phyloP scores from a whole-genome alignment of 1,139 yeast genomes.

The Yamadazyma blattariae region DNA sequence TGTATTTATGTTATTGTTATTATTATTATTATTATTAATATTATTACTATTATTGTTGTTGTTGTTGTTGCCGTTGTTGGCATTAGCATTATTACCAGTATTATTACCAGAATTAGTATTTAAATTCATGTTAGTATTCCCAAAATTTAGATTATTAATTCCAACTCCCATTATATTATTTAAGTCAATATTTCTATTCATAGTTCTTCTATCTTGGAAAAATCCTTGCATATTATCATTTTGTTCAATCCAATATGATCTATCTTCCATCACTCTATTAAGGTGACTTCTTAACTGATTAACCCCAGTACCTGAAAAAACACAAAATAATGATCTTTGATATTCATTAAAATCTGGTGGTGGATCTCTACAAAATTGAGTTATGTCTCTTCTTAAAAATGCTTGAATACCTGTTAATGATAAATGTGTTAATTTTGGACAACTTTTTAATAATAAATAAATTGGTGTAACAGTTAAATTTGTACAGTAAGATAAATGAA shows the following conservation, averaged over 20 bases:
- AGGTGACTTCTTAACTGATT: conserved; percentile 64
- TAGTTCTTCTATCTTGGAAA: conserved; percentile 28
- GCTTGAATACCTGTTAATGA: conserved; percentile 88
- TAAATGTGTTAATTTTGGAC: conserved; percentile 85
- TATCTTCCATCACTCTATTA: conserved; percentile 42
- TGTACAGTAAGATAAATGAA: conserved; percentile 89
- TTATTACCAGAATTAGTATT: background rate
- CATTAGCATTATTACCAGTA: background rate
- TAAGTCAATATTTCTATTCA: conserved; percentile 7
- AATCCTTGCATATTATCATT: conserved; percentile 32
- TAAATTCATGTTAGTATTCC: background rate
- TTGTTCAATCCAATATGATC: conserved; percentile 40
- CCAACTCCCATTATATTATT: conserved; percentile 3
- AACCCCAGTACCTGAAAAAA: conserved; percentile 90
- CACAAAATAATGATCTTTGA: conserved; percentile 87
- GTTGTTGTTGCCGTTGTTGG: background rate
- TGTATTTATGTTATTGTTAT: background rate
- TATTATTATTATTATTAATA: conserved; percentile 1
- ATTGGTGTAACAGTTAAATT: conserved; percentile 72
- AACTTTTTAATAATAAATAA: conserved; percentile 68
- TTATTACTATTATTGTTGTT: background rate
- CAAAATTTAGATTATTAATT: background rate
- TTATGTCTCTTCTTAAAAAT: conserved; percentile 80
- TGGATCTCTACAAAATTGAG: conserved; percentile 88
- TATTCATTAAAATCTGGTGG: conserved; percentile 90